A percentile compares a stretch with the other conserved stretches of the same genome.
phyloP scores from a whole-genome alignment of 179 eudicot species.

The Spinacia oleracea region DNA sequence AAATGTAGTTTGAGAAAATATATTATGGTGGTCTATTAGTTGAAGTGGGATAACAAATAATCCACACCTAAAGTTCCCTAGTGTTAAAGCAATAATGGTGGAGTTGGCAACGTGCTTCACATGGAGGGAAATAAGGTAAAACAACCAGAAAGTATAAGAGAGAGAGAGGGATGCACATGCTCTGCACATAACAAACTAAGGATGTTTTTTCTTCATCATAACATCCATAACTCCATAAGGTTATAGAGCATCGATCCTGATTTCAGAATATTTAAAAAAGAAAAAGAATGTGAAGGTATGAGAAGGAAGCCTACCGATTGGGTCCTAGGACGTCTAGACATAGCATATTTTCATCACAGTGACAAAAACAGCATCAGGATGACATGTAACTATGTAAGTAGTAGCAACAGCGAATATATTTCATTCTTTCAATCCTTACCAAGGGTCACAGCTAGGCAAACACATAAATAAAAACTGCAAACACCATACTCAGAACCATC shows the following conservation, averaged over 20 bases:
- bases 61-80: background rate
- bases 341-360: background rate
- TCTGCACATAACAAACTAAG: background rate
- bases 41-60: background rate
- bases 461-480: background rate
- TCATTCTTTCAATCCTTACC: background rate
- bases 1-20: background rate
- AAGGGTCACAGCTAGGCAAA: background rate
- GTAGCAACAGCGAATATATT: background rate
- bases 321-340: background rate
- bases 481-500: background rate
- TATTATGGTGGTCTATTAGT: background rate
- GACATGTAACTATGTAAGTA: background rate
- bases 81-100: background rate
- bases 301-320: background rate
- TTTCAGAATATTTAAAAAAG: background rate
- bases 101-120: background rate
- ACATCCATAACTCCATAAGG: background rate
- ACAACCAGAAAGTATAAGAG: background rate
- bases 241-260: background rate
- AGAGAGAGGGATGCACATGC: background rate
- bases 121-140: background rate
- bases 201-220: background rate
- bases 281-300: background rate
- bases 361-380: background rate